phyloP scores from a whole-genome alignment of 2,329 filamentous ascomycete genomes.

The Scortechinia acanthostroma region DNA sequence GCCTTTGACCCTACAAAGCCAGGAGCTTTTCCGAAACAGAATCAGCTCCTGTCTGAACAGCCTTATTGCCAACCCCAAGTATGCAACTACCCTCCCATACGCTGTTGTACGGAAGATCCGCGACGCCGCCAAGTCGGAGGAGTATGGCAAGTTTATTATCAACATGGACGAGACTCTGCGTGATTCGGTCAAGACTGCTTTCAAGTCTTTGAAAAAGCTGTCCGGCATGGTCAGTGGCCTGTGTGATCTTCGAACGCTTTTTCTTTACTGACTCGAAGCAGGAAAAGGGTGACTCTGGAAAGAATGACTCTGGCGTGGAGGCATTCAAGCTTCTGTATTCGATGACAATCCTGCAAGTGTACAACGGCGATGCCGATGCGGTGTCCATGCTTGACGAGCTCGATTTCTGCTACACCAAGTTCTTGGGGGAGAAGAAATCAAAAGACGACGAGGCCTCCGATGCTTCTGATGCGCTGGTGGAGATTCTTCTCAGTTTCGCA shows the following conservation, averaged over 20 bases:
- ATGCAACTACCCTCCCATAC: background rate
- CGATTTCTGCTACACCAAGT: conserved; percentile 11
- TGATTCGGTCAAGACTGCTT: conserved; percentile 6
- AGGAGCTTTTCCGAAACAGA: background rate
- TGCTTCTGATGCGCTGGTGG: conserved; percentile 1
- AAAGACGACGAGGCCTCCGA: background rate
- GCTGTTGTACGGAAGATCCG: conserved; percentile 2
- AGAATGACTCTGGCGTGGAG: conserved; percentile 20
- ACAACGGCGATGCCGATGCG: conserved; percentile 56
- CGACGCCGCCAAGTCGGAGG: conserved; percentile 3
- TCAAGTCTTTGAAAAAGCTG: conserved; percentile 8
- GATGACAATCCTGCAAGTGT: conserved; percentile 54
- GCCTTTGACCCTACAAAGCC: background rate
- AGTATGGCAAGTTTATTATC: background rate
- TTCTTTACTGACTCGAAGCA: conserved; percentile 3
- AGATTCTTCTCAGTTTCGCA: background rate
- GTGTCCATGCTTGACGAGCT: conserved; percentile 21
- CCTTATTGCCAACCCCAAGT: background rate
- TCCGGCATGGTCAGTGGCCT: conserved; percentile 8
- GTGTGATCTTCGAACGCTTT: conserved; percentile 4
- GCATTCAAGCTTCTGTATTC: conserved; percentile 54
- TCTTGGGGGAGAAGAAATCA: conserved; percentile 6
- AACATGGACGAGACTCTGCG: background rate
- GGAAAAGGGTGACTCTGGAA: too few relatives aligned
- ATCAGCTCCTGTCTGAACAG: conserved; percentile 1